Base-by-base conservation (phyloP, 1,284 basidiomycete species). In the Hemileia vastatrix region DNA sequence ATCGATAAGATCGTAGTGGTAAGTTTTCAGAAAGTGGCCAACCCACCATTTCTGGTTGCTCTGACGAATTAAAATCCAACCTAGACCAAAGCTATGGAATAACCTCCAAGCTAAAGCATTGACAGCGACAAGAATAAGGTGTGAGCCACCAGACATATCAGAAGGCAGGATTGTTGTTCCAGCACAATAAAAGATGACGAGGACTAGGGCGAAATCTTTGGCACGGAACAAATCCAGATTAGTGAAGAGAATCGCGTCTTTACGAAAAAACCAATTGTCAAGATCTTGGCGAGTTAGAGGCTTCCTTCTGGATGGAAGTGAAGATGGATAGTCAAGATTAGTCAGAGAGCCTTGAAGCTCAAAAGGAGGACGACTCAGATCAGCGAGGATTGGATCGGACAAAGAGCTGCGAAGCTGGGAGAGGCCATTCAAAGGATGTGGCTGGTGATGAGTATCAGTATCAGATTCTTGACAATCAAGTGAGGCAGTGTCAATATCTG, bases 11-110 rank as follows among this genome's bases (percentile, higher is more conserved):
- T 66, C 65, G 76, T 93, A 92, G 67, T 90, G 84, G 62, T 77
- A 77, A 50, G 76, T 84, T 79, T 93, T 93, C 69, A 97, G 77
- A 76, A 88, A 98, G 76, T 97, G 94, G 64, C 90, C 80, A 27
- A 98, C 92, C 53, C 96, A 79, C 81, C 88, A 96, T 77, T 91
- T 92, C 74, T 79, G 83, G 73, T 86, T 81, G 67, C 87, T 87
- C 78, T 98, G 94, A 1, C 86, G 87, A 33, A 83, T 83, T 24
- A 98, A 81, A 6, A 94, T 79, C 36, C 85, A 77, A 0, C 94
- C 94, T 3, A 98, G 82, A 0, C 88, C 93, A 71, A 93, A 84
- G 24, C 86, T 89, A 77, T 97, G 90, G 78, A 95, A 86, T 32
- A 87, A 72, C 55, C 88, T 85, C 94, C 95, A 98, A 0, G 78